phyloP scores from a whole-genome alignment of 441 rosid species.

The Monsonia emarginata region DNA sequence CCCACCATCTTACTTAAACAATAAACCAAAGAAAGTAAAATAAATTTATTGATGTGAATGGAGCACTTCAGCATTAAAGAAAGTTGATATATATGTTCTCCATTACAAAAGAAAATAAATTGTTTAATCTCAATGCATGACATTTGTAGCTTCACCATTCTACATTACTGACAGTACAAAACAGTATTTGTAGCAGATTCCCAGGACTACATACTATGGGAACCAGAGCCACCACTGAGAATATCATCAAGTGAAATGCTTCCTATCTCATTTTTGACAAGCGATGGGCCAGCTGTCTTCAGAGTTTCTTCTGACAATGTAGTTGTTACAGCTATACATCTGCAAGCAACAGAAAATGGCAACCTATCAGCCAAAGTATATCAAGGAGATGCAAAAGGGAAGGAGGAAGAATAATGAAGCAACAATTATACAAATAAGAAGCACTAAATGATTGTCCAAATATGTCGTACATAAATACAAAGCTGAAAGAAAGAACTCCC shows the following conservation, averaged over 20 bases:
- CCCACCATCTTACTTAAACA: slow-evolving; percentile 16
- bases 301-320: slow-evolving; percentile 62
- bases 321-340: slow-evolving; percentile 90
- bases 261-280: slow-evolving; percentile 68
- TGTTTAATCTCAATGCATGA: slow-evolving; percentile 14
- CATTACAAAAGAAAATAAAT: slow-evolving; percentile 26
- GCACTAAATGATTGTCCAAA: neutral
- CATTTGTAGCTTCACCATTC: slow-evolving; percentile 20
- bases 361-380: neutral
- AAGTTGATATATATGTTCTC: slow-evolving; percentile 16
- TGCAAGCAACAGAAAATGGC: slow-evolving; percentile 31
- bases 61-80: slow-evolving; percentile 12
- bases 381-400: slow-evolving; percentile 6
- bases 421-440: neutral
- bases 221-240: slow-evolving; percentile 70
- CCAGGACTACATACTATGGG: slow-evolving; percentile 65
- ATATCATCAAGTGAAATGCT: slow-evolving; percentile 67
- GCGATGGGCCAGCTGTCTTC: slow-evolving; percentile 54
- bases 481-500: neutral
- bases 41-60: slow-evolving; percentile 4
- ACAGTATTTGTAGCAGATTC: slow-evolving; percentile 29
- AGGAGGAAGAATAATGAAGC: neutral
- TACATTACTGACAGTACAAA: slow-evolving; percentile 32
- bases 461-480: neutral
- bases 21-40: slow-evolving; percentile 14